Evolutionary conservation across 2,329 filamentous ascomycete genomes (phyloP), one percentile per base, ranked within the genome.

Genomic region (Pestalotiopsis sp.): DNA sequence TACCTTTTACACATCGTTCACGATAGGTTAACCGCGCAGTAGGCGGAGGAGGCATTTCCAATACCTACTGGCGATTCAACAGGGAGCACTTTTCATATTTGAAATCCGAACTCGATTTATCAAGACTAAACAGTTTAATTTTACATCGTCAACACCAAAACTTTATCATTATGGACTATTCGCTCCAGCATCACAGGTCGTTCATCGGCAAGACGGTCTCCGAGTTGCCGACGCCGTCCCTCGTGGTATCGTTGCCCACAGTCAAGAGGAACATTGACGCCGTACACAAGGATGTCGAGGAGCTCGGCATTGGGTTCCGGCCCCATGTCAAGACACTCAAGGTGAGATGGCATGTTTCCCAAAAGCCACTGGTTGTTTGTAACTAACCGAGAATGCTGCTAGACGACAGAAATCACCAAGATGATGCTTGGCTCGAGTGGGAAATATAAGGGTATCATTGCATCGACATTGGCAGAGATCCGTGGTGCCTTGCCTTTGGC

Each of bases 271-370:
- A 65, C n/a, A 48, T 65, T 13, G 63, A n/a, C 3, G 40, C 63
- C 3, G 24, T 65, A 13, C 63, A 65, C 17, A 55, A 57, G n/a
- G 63, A 65, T 30, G 63, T 65, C 44, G 63, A 65, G 17, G 30
- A n/a, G 11, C 48, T 65, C 6, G 63, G 63, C 11, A 65, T 65
- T 48, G 35, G 40, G 3, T 65, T 65, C 22, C 40, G 63, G 2
- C 63, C 63, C 13, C 63, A 65, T 39, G 63, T 65, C 63, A 65
- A 65, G 63, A 65, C 63, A 3, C 30, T 65, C 13, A 65, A 65
- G 40, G 63, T 65, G 11, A 22, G 63, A 35, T 5, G 20, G 13
- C 3, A n/a, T 17, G 10, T 24, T 22, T 44, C 17, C 7, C 44
- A 1, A 56, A 57, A 22, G 38, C 39, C 3, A 6, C 5, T 3